Evolutionary conservation across 352 stramenopile genomes (phyloP).

Genomic region (Pythium folliculosum): DNA sequence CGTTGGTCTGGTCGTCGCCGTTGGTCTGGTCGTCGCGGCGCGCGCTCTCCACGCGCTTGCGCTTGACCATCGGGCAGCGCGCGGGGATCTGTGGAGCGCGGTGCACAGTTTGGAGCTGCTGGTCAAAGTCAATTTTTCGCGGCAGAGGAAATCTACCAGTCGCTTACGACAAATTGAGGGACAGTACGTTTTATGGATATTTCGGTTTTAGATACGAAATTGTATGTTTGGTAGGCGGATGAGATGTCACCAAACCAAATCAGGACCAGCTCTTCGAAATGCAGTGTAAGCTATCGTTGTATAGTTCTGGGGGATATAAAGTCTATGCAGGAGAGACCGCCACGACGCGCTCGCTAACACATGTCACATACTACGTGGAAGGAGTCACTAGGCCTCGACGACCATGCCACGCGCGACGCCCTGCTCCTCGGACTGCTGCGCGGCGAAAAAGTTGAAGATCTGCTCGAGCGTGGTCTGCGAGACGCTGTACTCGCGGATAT

Average conservation of each 20-base stretch:
- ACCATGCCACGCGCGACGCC: conserved; percentile 46
- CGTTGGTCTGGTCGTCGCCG: not conserved
- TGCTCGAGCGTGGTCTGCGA: conserved; percentile 91
- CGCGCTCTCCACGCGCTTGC: conserved; percentile 21
- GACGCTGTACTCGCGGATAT: conserved; percentile 86
- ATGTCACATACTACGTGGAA: conserved; percentile 45
- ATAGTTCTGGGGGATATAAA: no score
- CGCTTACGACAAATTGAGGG: no score
- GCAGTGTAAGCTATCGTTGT: no score
- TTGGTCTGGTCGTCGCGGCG: not conserved
- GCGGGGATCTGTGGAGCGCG: not conserved
- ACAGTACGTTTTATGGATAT: no score
- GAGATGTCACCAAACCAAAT: no score
- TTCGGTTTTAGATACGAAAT: no score
- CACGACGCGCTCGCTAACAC: conserved; percentile 44
- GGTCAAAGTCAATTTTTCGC: conserved; percentile 25
- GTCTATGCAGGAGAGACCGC: conserved; percentile 42
- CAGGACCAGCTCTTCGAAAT: no score
- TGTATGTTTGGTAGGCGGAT: no score
- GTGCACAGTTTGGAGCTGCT: conserved; percentile 71
- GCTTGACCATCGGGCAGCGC: conserved; percentile 20
- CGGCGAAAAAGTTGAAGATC: conserved; percentile 92
- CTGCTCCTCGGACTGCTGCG: conserved; percentile 71
- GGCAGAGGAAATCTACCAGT: conserved; percentile 53
- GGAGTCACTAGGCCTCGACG: no score